Base-by-base conservation (phyloP, 306 rosid genomes). In the barrel medic (Medicago truncatula) region DNA sequence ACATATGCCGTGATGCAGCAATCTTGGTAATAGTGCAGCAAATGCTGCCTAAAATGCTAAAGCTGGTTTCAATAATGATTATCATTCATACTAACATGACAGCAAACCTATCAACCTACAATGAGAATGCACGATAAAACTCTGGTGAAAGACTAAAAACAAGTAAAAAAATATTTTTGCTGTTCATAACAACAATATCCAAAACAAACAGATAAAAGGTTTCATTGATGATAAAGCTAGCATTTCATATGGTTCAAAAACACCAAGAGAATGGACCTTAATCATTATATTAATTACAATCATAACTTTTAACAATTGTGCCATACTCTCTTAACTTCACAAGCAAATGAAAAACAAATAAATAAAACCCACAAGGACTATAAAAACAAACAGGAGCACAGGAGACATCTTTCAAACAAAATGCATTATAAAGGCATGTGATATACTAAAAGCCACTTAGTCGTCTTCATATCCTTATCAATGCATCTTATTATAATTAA, bases 241-340 rank as follows among this genome's bases (percentile, higher is more conserved):
- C 76, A 47, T 70, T 59, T 69, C 75, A 77, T 43, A 77, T 40
- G 46, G 69, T 60, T 13, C 44, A 17, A 44, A 58, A 67, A 57
- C 67, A 41, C 13, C 16, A 41, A 31, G 62, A 18, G 41, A 47
- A 59, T 58, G 13, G 13, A 46, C 15, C 36, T 36, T 43, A 59
- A 71, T 44, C 53, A 59, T 60, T 9, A 28, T 21, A 28, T 13
- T 28, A 28, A 14, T 28, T 60, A 14, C 43, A 28, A 61, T 61
- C 41, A 60, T 3, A 61, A 34, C 43, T 13, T 61, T 61, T 28
- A 61, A 13, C 67, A 14, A 5, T 8, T 61, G 20, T 31, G 40
- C 15, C 28, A 53, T 14, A 11, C 50, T 12, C 38, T 34, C 67
- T 28, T 60, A 60, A 60, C 67, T 25, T 60, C 12, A 8, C 67